Conservation (phyloP, 2,329 filamentous ascomycete species). For the Fusarium staphyleae region DNA sequence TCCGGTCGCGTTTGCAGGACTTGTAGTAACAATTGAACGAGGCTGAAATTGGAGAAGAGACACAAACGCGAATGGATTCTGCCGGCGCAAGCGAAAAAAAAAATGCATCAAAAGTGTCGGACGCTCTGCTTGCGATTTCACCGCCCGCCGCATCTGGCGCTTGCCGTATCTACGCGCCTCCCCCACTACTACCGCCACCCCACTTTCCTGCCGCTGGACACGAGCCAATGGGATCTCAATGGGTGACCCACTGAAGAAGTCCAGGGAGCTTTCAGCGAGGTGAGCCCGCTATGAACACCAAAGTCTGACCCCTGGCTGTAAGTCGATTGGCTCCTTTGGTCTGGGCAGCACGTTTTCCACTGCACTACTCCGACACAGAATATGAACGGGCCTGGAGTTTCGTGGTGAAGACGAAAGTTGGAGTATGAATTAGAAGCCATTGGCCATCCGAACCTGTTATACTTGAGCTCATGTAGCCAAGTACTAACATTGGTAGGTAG, state of each 20-base stretch:
- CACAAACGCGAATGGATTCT: conserved; percentile 38
- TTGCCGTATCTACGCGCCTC: conserved; percentile 14
- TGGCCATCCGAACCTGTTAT: not conserved
- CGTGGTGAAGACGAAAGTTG: conserved; percentile 15
- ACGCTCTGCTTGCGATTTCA: conserved; percentile 42
- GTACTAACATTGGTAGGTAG: too few relatives aligned
- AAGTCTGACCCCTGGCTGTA: not conserved
- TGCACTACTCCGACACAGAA: conserved; percentile 14
- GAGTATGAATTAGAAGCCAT: conserved; percentile 2
- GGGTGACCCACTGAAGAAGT: not conserved
- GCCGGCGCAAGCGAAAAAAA: conserved; percentile 38
- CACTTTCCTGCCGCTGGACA: conserved; percentile 26
- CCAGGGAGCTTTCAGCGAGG: not conserved
- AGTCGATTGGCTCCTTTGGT: conserved; percentile 19
- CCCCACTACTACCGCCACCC: conserved; percentile 30
- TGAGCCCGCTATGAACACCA: not conserved
- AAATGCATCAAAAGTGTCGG: conserved; percentile 31
- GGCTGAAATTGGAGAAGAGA: conserved; percentile 21
- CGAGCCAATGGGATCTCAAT: too few relatives aligned
- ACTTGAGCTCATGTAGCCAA: too few relatives aligned
- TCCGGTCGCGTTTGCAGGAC: not conserved
- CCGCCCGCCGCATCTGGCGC: conserved; percentile 39
- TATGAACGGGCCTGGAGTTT: conserved; percentile 28
- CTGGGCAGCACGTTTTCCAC: conserved; percentile 14
- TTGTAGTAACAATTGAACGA: not conserved